Evolutionary conservation across 2,329 filamentous ascomycete genomes (phyloP).

Genomic region (Alternaria rosae): DNA sequence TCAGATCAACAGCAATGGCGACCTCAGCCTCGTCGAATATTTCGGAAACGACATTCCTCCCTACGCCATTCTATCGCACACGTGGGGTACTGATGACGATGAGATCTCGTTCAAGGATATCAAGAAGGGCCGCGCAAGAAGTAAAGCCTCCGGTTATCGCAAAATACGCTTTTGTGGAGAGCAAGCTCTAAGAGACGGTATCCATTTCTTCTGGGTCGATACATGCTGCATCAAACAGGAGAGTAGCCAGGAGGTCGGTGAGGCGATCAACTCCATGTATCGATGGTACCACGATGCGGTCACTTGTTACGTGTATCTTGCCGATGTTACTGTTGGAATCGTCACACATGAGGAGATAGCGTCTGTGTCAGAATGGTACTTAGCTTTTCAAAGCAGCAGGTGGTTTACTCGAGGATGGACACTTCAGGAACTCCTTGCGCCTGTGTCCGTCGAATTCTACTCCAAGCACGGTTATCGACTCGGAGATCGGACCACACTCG

Average conservation of each 20-base stretch:
- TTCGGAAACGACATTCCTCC: not conserved
- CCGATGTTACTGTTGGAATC: not conserved
- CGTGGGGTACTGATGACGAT: not conserved
- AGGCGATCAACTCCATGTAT: not conserved
- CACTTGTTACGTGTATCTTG: not conserved
- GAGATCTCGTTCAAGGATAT: not conserved
- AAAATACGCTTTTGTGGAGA: not conserved
- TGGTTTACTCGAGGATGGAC: not conserved
- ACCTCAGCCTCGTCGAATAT: not conserved
- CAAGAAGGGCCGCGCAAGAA: not conserved
- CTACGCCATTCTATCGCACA: not conserved
- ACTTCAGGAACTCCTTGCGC: not conserved
- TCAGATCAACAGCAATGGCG: not conserved
- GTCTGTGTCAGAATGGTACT: not conserved
- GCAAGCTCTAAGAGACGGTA: not conserved
- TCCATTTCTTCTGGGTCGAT: not conserved
- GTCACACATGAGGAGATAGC: fast-evolving
- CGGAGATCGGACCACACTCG: not conserved
- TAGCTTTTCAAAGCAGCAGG: not conserved
- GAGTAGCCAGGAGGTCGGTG: not conserved
- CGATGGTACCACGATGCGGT: not conserved
- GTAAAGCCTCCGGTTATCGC: not conserved
- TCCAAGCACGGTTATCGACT: not conserved
- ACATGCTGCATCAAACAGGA: not conserved
- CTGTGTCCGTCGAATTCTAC: not conserved